Base-by-base conservation (phyloP, 139 green algal genomes). In the Chlamydomonas applanata region DNA sequence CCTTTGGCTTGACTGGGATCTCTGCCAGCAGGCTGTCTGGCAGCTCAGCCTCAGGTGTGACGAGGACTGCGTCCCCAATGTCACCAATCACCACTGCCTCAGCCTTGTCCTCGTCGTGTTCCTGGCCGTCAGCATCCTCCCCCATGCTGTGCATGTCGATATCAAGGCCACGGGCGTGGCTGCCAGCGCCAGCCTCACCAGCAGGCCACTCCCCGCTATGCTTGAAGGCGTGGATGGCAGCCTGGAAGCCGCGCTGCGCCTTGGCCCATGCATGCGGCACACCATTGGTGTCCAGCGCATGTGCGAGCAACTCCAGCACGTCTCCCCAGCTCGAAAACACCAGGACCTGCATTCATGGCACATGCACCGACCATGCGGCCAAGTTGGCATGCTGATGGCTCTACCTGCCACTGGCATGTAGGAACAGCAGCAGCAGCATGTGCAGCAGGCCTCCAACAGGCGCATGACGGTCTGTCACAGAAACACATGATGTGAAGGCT, bases 241-340 rank as follows among this genome's bases (percentile, higher is more conserved):
- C 25, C 34, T 89, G 70, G 49, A 94, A 88, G 3, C 72, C 65
- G 32, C 84, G 78, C n/a, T 63, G 69, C 4, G 62, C 68, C 4
- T 75, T 69, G 0, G 88, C 81, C 49, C 86, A 73, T 1, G 80
- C 82, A 60, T 72, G 62, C 29, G 78, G 76, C 49, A 94, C 53
- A 22, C 75, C 45, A 76, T 95, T 97, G 46, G 66, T 64, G 0
- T 22, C 9, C 60, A 93, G 79, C 1, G 87, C 88, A 57, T 90
- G 84, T 7, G 64, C 78, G 35, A 97, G 34, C 46, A 97, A 77
- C n/a, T 91, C 83, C 44, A 97, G 79, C 33, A 94, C 84, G 70
- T 96, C 92, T 20, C 71, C 63, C 91, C 93, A 97, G n/a, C 82
- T 78, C 33, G 72, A 86, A 68, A 97, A 96, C 19, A 97, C 85